Base-by-base conservation (phyloP, 2,329 filamentous ascomycete species). In the Aspergillus candidus region DNA sequence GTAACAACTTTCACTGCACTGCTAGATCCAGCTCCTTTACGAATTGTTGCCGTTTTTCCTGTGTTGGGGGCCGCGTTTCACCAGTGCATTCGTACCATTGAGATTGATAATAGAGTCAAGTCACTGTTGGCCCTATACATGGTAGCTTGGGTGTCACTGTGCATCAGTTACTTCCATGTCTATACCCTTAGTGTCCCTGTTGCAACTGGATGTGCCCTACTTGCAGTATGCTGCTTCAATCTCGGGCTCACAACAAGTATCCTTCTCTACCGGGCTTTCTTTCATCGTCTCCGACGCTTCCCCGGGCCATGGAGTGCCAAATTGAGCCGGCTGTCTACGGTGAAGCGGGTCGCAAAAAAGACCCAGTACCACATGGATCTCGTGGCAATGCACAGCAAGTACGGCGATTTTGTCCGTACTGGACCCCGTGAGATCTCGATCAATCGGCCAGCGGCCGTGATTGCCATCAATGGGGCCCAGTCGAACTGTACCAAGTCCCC, bases 391-490 rank as follows among this genome's bases (percentile, higher is more conserved):
- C 65, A 67, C 46, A 44, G 44, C 1, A 44, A 55, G 29, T 66
- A 66, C 47, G 65, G 65, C 5, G 61, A 66, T 38, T 61, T 66
- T 45, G 59, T 68, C 6, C 57, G 63, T 10, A 63, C 57, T 6
- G 63, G 64, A 52, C 53, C 53, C 11, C 46, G 52, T 5, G 53
- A 56, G 13, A 13, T 56, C 13, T 53, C 53, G 10, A 49, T 56
- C 27, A 49, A 48, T 32, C 47, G 48, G 2, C 12, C 48, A n/a
- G 51, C 52, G 1, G 53, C 53, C 6, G 44, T 55, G 1, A 18
- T 10, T 0, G 22, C 36, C 4, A 42, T 54, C 10, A 29, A 47
- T 34, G 52, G 52, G 0, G 30, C 47, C 1, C 46, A 46, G 13
- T 53, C 48, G 2, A 12, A 13, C 6, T 56, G 48, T 31, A 42